Conservation (phyloP, 192 early-diverging fungal genomes). For the Backusella parvicylindrica region DNA sequence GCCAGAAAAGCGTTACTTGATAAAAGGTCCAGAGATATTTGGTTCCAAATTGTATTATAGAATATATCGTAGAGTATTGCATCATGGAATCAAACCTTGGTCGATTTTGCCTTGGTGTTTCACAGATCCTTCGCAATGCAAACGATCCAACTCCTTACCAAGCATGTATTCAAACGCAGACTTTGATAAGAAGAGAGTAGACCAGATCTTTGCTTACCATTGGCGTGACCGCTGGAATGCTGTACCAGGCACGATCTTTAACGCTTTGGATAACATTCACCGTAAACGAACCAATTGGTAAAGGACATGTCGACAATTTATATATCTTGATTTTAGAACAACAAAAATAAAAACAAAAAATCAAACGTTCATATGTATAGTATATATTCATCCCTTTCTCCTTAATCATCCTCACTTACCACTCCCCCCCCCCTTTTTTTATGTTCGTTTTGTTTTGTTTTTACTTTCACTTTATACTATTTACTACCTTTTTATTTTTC, state of each 20-base stretch:
- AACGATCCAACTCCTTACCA: conserved; percentile 39
- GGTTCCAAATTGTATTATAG: conserved; percentile 37
- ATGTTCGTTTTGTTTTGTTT: too few species aligned
- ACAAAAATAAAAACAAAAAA: background rate
- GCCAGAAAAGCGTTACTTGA: conserved; percentile 23
- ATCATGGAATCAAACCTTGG: conserved; percentile 35
- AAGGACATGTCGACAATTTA: background rate
- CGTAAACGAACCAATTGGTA: conserved; percentile 5
- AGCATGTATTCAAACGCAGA: conserved; percentile 34
- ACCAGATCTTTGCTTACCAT: conserved; percentile 39
- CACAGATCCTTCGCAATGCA: conserved; percentile 35
- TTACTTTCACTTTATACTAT: too few species aligned
- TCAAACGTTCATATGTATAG: background rate
- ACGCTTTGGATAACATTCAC: background rate
- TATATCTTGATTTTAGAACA: background rate
- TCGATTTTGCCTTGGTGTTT: conserved; percentile 44
- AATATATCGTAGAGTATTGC: conserved; percentile 35
- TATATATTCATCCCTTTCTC: background rate
- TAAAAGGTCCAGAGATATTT: conserved; percentile 38
- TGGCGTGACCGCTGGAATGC: conserved; percentile 40
- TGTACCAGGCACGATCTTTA: conserved; percentile 8
- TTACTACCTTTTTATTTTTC: too few species aligned
- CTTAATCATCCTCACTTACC: background rate
- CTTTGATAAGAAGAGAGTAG: conserved; percentile 26
- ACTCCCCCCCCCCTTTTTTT: background rate